A percentile compares a stretch with the other conserved stretches of the same genome.
phyloP scores from a whole-genome alignment of 345 rosid genomes.

The Crucihimalaya himalaica region DNA sequence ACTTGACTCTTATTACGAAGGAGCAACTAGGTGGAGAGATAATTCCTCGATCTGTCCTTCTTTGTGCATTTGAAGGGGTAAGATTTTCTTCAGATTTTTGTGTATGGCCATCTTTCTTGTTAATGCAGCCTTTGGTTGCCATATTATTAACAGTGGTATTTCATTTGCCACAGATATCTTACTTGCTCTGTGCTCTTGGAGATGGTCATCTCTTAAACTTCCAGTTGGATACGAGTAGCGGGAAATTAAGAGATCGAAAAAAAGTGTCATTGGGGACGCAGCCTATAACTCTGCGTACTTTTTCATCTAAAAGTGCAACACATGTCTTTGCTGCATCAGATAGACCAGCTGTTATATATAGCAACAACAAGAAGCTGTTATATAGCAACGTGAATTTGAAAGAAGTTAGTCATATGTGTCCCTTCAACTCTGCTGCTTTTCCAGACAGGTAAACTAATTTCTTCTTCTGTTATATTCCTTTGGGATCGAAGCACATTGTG shows the following conservation, averaged over 20 bases:
- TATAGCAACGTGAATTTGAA: constrained; percentile 94
- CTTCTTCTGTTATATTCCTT: background rate
- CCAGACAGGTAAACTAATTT: constrained; percentile 70
- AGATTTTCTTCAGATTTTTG: constrained; percentile 15
- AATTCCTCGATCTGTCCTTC: constrained; percentile 89
- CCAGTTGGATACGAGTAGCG: constrained; percentile 65
- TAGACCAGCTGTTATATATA: constrained; percentile 90
- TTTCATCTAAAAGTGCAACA: constrained; percentile 82
- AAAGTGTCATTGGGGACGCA: constrained; percentile 92
- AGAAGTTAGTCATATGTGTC: constrained; percentile 98
- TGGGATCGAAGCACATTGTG: background rate
- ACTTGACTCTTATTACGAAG: constrained; percentile 77
- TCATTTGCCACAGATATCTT: constrained; percentile 59
- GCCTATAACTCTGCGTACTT: constrained; percentile 89
- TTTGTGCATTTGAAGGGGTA: constrained; percentile 97
- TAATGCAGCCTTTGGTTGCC: constrained; percentile 14
- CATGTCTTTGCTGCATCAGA: constrained; percentile 95
- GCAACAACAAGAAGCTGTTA: constrained; percentile 90
- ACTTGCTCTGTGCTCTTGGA: constrained; percentile 96
- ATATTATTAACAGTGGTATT: constrained; percentile 5
- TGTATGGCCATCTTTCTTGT: constrained; percentile 13
- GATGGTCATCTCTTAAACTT: constrained; percentile 94
- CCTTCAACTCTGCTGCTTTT: constrained; percentile 93
- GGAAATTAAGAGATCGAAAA: constrained; percentile 80
- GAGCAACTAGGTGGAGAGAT: constrained; percentile 95